Base-by-base conservation (phyloP, 805 yeast genomes). In the Suhomyces kilbournensis region DNA sequence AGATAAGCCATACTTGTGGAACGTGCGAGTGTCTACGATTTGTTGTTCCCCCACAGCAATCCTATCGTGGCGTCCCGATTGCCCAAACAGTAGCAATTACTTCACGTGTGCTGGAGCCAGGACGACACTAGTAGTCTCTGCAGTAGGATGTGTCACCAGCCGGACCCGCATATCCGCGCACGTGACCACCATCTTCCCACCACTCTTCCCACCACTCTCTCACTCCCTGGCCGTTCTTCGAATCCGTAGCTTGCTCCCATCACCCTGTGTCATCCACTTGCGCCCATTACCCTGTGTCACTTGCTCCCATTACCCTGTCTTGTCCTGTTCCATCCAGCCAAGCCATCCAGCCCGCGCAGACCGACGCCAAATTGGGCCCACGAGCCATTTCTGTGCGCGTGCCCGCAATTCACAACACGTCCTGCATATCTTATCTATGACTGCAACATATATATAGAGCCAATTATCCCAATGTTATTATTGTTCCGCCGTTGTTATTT, bases 371-470 rank as follows among this genome's bases (percentile, higher is more conserved):
- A 38, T 38, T 38, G 23, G 42, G 42, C 42, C 42, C 42, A 38
- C 42, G 42, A 38, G 42, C 42, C 42, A 38, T 17, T 9, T 35
- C 40, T 19, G 23, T 17, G 42, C 42, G 42, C 42, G 40, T 17
- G 42, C 42, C 42, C 42, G 42, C 42, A 38, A 38, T 38, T 12
- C 23, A 38, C 42, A 19, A 38, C 42, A 38, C 32, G 30, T 42
- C 47, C 54, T 32, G 43, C 53, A 45, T 40, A 40, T 50, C 47
- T 34, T 40, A 44, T 38, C 32, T 45, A 28, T 26, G 44, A 38
- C 45, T 48, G 35, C 44, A 52, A 42, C 46, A 44, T 32, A 25
- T 30, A 45, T 45, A 46, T 52, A 52, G 40, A 42, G 34, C 34
- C 49, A 17, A 38, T 35, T 17, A 35, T 38, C 42, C 22, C 23